Percentiles rank a stretch among this genome's conserved stretches.
Evolutionary conservation across 2,329 filamentous ascomycete genomes (phyloP).

Genomic region (Fusarium sp.): DNA sequence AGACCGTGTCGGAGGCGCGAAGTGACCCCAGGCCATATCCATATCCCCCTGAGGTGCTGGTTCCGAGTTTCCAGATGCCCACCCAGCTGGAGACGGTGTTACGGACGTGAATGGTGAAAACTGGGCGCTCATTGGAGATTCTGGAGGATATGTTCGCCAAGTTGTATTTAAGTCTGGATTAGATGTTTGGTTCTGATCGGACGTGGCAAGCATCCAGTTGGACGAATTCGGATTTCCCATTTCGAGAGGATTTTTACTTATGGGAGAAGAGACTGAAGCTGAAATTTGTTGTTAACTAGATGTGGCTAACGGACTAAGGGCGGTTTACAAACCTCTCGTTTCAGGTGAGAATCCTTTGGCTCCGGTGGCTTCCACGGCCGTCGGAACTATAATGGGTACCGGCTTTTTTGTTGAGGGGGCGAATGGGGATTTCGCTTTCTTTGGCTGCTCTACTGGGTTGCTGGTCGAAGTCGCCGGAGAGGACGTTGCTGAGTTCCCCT

Average conservation of each 20-base stretch:
- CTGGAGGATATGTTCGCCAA: conserved; percentile 67
- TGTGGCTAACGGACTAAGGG: conserved; percentile 37
- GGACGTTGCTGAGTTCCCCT: conserved; percentile 62
- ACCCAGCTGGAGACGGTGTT: conserved; percentile 57
- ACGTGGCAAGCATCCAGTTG: conserved; percentile 63
- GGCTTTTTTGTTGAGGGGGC: conserved; percentile 62
- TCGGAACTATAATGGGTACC: conserved; percentile 61
- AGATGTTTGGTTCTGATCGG: conserved; percentile 56
- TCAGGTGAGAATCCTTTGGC: conserved; percentile 58
- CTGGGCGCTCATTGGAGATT: conserved; percentile 65
- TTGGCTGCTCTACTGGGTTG: conserved; percentile 59
- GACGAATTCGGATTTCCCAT: conserved; percentile 58
- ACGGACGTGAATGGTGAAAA: conserved; percentile 66
- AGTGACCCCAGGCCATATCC: conserved; percentile 61
- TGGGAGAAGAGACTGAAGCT: conserved; percentile 34
- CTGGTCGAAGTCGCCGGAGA: conserved; percentile 63
- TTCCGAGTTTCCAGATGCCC: conserved; percentile 58
- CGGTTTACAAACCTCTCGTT: conserved; percentile 59
- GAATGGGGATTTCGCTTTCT: conserved; percentile 56
- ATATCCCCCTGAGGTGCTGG: conserved; percentile 57
- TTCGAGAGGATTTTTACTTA: conserved; percentile 27
- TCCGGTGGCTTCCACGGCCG: conserved; percentile 57
- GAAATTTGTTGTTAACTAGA: conserved; percentile 13
- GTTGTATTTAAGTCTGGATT: conserved; percentile 61
- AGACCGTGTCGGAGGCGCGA: conserved; percentile 62